These are phyloP conservation scores for Quaeritorhiza haematococci DNA, from an alignment of 371 early-diverging fungal species.

Conservation along the genomic window DNA sequence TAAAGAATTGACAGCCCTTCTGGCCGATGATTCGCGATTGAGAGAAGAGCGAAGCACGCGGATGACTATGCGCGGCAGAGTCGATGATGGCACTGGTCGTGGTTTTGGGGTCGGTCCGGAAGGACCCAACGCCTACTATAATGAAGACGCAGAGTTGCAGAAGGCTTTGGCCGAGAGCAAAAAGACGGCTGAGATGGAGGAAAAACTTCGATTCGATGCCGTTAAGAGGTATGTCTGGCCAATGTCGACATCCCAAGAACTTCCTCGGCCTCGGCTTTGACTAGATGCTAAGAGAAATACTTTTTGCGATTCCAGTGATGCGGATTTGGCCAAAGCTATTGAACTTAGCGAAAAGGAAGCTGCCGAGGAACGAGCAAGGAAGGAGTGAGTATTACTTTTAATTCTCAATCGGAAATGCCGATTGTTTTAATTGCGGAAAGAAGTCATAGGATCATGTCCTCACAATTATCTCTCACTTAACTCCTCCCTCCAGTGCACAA, in stretches of 20 bases:
- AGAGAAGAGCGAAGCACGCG: constrained; percentile 66
- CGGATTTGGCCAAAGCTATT: constrained; percentile 51
- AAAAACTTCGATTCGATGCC: constrained; percentile 34
- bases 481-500: not conserved
- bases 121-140: constrained; percentile 42
- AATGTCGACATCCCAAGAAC: constrained; percentile 33
- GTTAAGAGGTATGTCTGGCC: constrained; percentile 18
- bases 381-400: no score
- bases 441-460: no score
- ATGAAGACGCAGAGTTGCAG: constrained; percentile 75
- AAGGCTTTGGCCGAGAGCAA: constrained; percentile 82
- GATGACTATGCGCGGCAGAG: not conserved
- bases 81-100: constrained; percentile 1
- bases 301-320: constrained; percentile 24
- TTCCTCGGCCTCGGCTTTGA: constrained; percentile 7
- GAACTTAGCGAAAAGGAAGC: constrained; percentile 58
- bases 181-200: constrained; percentile 59
- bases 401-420: no score
- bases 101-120: constrained; percentile 25
- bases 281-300: not conserved
- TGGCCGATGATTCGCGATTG: constrained; percentile 74
- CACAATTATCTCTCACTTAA: no score
- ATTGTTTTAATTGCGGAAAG: no score
- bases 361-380: constrained; percentile 24
- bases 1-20: constrained; percentile 79